These are phyloP conservation scores for Xylaria sp. DNA, from an alignment of 2,329 filamentous ascomycete species.

Conservation along the genomic window DNA sequence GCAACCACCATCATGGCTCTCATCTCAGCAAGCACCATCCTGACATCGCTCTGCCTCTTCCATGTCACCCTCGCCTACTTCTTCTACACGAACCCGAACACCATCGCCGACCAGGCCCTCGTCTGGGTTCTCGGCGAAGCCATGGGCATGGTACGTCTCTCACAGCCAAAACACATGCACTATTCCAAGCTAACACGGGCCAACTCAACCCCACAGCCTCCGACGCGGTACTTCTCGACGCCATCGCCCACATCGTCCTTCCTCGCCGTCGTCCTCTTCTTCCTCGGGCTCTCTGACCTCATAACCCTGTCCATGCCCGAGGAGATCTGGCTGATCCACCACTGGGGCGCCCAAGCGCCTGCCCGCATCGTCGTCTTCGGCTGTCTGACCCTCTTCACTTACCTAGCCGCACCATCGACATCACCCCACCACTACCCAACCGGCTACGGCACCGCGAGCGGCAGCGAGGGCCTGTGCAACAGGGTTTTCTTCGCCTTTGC, in stretches of 20 bases:
- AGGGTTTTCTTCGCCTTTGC: conserved; percentile 85
- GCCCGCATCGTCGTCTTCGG: conserved; percentile 66
- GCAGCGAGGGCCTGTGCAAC: conserved; percentile 79
- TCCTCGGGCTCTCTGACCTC: conserved; percentile 71
- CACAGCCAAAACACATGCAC: neutral
- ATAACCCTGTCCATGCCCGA: conserved; percentile 74
- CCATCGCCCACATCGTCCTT: conserved; percentile 78
- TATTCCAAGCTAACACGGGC: conserved; percentile 5
- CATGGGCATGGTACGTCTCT: conserved; percentile 75
- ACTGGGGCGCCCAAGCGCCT: conserved; percentile 73
- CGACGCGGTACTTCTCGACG: conserved; percentile 72
- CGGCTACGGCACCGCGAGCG: conserved; percentile 53
- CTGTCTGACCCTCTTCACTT: conserved; percentile 62
- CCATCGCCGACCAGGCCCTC: conserved; percentile 80
- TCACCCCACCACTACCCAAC: conserved; percentile 37
- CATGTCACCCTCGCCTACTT: conserved; percentile 86
- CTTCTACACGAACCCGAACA: conserved; percentile 77
- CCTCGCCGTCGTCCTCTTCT: conserved; percentile 72
- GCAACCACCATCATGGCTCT: conserved; percentile 72
- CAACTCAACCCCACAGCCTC: conserved; percentile 58
- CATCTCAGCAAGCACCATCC: conserved; percentile 81
- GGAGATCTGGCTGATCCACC: conserved; percentile 68
- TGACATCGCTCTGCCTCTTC: conserved; percentile 83
- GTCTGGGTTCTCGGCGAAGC: conserved; percentile 85
- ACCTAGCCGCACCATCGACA: conserved; percentile 52